Base-by-base conservation (phyloP, 2,329 filamentous ascomycete genomes). In the Hymenoscyphus scutula region DNA sequence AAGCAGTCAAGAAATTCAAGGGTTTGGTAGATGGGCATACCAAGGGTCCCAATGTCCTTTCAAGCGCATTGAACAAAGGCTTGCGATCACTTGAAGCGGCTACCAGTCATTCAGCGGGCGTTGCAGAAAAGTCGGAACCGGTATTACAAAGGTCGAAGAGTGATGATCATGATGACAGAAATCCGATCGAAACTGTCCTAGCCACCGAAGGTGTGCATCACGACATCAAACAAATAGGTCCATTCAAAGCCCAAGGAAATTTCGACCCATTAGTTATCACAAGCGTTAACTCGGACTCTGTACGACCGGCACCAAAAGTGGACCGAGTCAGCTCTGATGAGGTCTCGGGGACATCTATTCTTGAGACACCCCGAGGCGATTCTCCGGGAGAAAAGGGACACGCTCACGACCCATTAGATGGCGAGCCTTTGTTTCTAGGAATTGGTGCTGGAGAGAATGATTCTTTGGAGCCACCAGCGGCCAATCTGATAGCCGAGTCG, bases 1-100 rank as follows among this genome's bases (percentile, higher is more conserved):
- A 91, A 84, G 95, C 93, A 3, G 94, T 96, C 48, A 88, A 89
- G 66, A 90, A 89, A 62, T 97, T 98, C 80, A 97, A 96, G 74
- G 79, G 84, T 58, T 81, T 96, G 8, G 78, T 95, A 32, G 80
- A 84, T 66, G 78, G 81, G 62, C 59, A 56, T 54, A 32, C 27
- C n/a, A 82, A 81, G 64, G 80, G 82, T 69, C 78, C 83, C 30
- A 59, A 59, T 11, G 77, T 80, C 30, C 79, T 88, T 70, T 82
- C 85, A 64, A 83, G 82, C 53, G 84, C 88, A 34, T 78, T 89
- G 19, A 86, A 85, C 3, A 79, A 81, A 61, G 81, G 83, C 34
- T 79, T 83, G 15, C 80, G 82, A 84, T 85, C 17, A 81, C 84
- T 65, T 84, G 32, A 57, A 41, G 34, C 32, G 19, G 32, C 15